Evolutionary conservation across 495 filamentous ascomycete genomes (phyloP), one percentile per base, ranked within the genome.

Genomic region (Lindgomyces ingoldianus): DNA sequence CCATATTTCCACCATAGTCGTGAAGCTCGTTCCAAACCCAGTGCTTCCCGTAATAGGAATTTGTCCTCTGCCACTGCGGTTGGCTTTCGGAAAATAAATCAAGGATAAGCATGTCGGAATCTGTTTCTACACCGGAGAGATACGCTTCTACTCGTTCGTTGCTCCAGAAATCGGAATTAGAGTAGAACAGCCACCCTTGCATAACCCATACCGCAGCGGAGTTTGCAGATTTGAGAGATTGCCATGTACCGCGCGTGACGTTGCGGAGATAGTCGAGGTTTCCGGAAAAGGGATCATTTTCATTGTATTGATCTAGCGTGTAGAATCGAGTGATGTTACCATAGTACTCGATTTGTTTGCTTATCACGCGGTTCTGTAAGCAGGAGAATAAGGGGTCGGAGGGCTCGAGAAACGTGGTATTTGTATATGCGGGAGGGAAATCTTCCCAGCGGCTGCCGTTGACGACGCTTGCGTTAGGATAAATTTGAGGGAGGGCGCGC

Each of bases 121-220:
- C 57, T 2, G 75, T 65, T 16, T 74, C 69, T 0, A 84, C 78
- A 16, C 81, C 81, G 6, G 74, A 77, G 6, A 84, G 71, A 60
- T 80, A 83, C 11, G 81, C 79, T 51, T 81, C 71, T 14, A 83
- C 72, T 9, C 79, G 72, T 6, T 78, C 76, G 27, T 76, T 74
- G 12, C 79, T 83, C 81, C 81, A 84, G 67, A 83, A 84, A 1
- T 65, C 70, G 0, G 69, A 60, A 29, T 76, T 75, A 11, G 72
- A 71, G 48, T 73, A 79, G 73, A 84, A 84, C 1, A 81, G 70
- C 81, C 81, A 84, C 25, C 80, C 81, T 63, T 84, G 81, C 79
- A 84, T 81, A 49, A 83, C 64, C 81, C 81, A 84, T 6, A 81
- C 72, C 0, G 81, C 81, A 8, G 76, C 65, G 0, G 81, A 75